Evolutionary conservation across 2,329 filamentous ascomycete species (phyloP), one percentile per base, ranked within the genome.

Genomic region (Apiospora sp.): DNA sequence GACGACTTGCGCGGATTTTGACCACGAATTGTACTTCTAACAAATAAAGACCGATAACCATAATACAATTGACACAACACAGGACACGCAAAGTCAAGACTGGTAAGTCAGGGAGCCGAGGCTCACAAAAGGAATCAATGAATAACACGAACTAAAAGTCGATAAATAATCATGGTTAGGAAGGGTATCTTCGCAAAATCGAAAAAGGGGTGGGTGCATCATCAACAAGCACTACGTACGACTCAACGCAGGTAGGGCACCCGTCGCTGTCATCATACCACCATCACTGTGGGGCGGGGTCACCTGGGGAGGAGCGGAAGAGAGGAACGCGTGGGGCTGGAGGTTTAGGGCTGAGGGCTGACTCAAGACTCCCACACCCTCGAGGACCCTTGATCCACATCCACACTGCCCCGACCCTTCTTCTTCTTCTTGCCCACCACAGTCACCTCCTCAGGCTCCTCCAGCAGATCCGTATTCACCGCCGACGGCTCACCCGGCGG

Each of bases 361-460:
- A 48, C 44, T 68, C 67, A 68, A 44, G 67, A 46, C n/a, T 68
- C 67, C 67, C 67, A 68, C 7, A 48, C 24, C 13, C 67, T 41
- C 27, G 41, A 19, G n/a, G 41, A 34, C 16, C 54, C 67, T 13
- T 46, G 41, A 5, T 48, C 67, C n/a, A 68, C 5, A 5, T 48
- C 67, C n/a, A 68, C 5, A 12, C 43, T 44, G 30, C 51, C 73
- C 68, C 64, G 44, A 72, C 67, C 12, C 54, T 68, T 75, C 64
- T 73, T 75, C 58, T 54, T 69, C 69, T 75, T 76, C 72, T 75
- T 76, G 1, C 75, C 71, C 24, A 76, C 73, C 14, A 77, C 69
- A n/a, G 73, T 74, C 43, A 76, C 73, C 44, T 75, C 75, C 46
- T 73, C 76, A 1, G 76, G 76, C 58, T 76, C 74, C 37, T 44